Evolutionary conservation across 176 grass and related monocot species (phyloP).

Genomic region (Musa schizocarpa): DNA sequence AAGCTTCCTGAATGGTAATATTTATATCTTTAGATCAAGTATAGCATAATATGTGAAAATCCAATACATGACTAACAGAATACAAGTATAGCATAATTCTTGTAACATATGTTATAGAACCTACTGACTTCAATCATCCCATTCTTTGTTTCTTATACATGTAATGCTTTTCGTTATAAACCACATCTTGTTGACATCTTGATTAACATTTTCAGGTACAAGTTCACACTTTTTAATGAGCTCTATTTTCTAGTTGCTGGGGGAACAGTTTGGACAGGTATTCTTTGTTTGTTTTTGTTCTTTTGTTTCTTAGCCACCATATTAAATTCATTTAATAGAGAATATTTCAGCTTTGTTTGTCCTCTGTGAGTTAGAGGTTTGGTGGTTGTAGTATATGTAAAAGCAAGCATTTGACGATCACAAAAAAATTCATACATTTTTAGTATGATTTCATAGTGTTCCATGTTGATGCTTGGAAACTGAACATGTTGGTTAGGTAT

Average conservation of each 20-base stretch:
- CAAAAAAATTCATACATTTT: too few species aligned
- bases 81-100: too few species aligned
- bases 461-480: too few species aligned
- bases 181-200: background rate
- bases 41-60: too few species aligned
- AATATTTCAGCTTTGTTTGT: background rate
- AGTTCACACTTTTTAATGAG: slow-evolving; percentile 92
- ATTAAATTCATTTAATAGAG: background rate
- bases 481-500: too few species aligned
- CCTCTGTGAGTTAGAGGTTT: background rate
- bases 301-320: slow-evolving; percentile 1
- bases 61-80: too few species aligned
- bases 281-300: slow-evolving; percentile 9
- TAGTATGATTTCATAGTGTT: too few species aligned
- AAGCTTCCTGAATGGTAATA: slow-evolving; percentile 85
- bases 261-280: slow-evolving; percentile 97
- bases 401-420: background rate
- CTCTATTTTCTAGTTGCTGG: slow-evolving; percentile 91
- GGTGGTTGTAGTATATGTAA: background rate
- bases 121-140: background rate
- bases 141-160: background rate
- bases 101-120: background rate
- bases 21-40: background rate
- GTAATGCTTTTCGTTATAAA: background rate
- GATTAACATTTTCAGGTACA: slow-evolving; percentile 60